Percentiles rank a stretch among this genome's conserved stretches.
phyloP scores from a whole-genome alignment of 2,329 filamentous ascomycete species.

The Monilinia fructicola region DNA sequence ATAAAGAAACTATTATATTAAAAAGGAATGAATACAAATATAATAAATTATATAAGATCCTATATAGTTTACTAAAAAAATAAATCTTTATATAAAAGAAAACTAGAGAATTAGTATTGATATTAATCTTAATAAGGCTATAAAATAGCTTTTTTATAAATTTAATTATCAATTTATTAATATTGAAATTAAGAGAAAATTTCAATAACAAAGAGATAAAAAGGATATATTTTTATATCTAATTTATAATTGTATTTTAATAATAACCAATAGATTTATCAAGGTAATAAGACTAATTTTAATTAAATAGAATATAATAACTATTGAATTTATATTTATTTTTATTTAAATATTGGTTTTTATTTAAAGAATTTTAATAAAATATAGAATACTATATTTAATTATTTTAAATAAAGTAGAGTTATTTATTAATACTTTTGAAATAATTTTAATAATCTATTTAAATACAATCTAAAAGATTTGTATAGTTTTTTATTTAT shows the following conservation, averaged over 20 bases:
- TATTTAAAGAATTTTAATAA: not conserved
- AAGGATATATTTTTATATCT: not conserved
- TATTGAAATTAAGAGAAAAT: too few species aligned
- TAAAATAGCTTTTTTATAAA: too few species aligned
- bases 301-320: not conserved
- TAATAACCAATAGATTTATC: not conserved
- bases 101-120: too few species aligned
- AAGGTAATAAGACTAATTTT: not conserved
- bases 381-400: not conserved
- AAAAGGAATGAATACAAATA: too few species aligned
- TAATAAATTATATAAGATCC: too few species aligned
- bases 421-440: not conserved
- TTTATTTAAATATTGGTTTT: not conserved
- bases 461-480: not conserved
- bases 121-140: too few species aligned
- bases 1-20: too few species aligned
- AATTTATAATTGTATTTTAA: not conserved
- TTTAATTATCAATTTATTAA: too few species aligned
- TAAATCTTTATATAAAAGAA: too few species aligned
- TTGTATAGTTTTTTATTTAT: not conserved
- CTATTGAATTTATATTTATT: not conserved
- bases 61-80: too few species aligned
- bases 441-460: not conserved
- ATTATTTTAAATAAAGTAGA: not conserved
- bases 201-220: too few species aligned